Percentiles rank a stretch among this genome's conserved stretches.
These are phyloP conservation scores for Myotisia sp. DNA, from an alignment of 2,329 filamentous ascomycete genomes.

Conservation along the genomic window DNA sequence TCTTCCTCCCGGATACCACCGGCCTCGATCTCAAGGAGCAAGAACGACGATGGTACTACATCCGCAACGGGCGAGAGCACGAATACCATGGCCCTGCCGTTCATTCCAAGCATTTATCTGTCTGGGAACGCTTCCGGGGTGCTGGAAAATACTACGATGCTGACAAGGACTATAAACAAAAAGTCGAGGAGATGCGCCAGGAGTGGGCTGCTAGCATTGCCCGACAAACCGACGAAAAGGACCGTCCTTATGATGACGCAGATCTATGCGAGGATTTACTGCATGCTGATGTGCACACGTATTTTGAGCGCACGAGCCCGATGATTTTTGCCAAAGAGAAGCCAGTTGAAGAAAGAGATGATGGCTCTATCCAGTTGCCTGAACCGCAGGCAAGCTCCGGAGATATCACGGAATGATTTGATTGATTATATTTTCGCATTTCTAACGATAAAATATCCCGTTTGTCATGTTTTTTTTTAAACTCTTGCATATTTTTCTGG, in stretches of 20 bases:
- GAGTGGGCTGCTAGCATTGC: slow-evolving; percentile 40
- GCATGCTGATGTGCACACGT: slow-evolving; percentile 37
- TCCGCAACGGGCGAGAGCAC: slow-evolving; percentile 58
- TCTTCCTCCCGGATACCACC: slow-evolving; percentile 93
- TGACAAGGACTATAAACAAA: slow-evolving; percentile 65
- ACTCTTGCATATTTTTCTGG: too few relatives aligned
- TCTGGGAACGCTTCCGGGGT: slow-evolving; percentile 73
- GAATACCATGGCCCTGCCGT: slow-evolving; percentile 92
- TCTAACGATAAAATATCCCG: neutral
- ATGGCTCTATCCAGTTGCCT: slow-evolving; percentile 6
- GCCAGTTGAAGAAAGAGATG: neutral
- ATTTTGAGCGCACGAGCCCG: slow-evolving; percentile 39
- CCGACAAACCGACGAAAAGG: slow-evolving; percentile 38
- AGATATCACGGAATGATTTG: slow-evolving; percentile 7
- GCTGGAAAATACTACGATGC: slow-evolving; percentile 72
- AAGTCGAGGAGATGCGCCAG: slow-evolving; percentile 66
- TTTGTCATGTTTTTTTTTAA: neutral
- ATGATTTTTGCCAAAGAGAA: slow-evolving; percentile 10
- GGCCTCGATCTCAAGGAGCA: slow-evolving; percentile 95
- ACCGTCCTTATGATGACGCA: slow-evolving; percentile 23
- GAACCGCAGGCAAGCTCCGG: slow-evolving; percentile 7
- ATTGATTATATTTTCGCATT: neutral
- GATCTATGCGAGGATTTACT: slow-evolving; percentile 35
- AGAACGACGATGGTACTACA: slow-evolving; percentile 82
- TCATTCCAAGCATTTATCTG: slow-evolving; percentile 71